Percentiles rank a stretch among this genome's conserved stretches.
Evolutionary conservation across 352 stramenopile genomes (phyloP).

Genomic region (Phytophthora pseudosyringae): DNA sequence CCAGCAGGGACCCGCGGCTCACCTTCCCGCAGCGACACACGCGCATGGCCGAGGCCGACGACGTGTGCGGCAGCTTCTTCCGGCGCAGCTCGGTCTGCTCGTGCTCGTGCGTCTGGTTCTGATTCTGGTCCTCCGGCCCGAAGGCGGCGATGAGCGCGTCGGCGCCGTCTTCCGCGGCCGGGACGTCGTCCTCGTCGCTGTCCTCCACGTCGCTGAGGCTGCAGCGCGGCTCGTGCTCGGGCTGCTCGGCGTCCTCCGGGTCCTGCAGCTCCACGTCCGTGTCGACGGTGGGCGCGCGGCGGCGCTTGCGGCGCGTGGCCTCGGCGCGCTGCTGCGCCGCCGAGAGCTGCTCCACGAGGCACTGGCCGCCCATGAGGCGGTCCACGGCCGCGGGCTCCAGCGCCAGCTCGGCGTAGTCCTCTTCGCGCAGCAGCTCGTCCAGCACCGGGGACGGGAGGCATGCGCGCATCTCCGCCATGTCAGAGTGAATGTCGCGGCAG

Average conservation of each 20-base stretch:
- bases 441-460: constrained; percentile 4
- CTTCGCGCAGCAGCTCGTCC: constrained; percentile 34
- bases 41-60: constrained; percentile 30
- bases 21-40: constrained; percentile 34
- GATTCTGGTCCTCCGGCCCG: constrained; percentile 35
- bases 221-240: constrained; percentile 16
- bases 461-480: constrained; percentile 2
- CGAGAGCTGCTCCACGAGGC: constrained; percentile 49
- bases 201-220: constrained; percentile 27
- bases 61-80: constrained; percentile 29
- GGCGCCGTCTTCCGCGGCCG: constrained; percentile 37
- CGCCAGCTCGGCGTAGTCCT: constrained; percentile 47
- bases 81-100: constrained; percentile 30
- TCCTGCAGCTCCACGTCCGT: constrained; percentile 25
- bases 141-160: constrained; percentile 50
- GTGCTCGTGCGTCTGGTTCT: constrained; percentile 32
- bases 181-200: constrained; percentile 28
- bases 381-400: constrained; percentile 41
- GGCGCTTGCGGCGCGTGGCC: constrained; percentile 30
- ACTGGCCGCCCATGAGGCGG: constrained; percentile 53
- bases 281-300: constrained; percentile 25
- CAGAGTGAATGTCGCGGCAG: constrained; percentile 23
- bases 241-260: constrained; percentile 7
- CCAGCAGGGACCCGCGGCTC: constrained; percentile 16
- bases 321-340: constrained; percentile 10